Evolutionary conservation across 2,329 filamentous ascomycete species (phyloP).

Genomic region (Paecilomyces dactylethromorphus): DNA sequence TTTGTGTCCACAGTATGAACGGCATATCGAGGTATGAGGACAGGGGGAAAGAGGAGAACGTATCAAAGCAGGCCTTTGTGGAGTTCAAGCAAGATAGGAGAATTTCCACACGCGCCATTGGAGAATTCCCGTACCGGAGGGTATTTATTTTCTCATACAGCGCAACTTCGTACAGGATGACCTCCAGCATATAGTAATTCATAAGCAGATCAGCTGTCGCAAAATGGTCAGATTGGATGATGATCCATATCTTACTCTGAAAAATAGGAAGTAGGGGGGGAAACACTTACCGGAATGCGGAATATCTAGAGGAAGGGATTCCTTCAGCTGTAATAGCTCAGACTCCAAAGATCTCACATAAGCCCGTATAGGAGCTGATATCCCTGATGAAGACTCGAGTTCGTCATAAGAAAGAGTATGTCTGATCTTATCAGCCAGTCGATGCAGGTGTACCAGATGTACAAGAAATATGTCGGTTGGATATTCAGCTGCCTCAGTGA

Average conservation of each 20-base stretch:
- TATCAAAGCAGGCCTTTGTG: slow-evolving; percentile 45
- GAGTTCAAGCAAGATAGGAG: slow-evolving; percentile 46
- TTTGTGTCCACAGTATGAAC: slow-evolving; percentile 39
- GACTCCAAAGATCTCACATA: not conserved
- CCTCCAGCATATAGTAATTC: slow-evolving; percentile 20
- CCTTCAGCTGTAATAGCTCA: not conserved
- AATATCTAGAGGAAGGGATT: not conserved
- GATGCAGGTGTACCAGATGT: slow-evolving; percentile 44
- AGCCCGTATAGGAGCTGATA: not conserved
- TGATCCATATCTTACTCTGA: not conserved
- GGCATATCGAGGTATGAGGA: slow-evolving; percentile 42
- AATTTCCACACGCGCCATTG: slow-evolving; percentile 41
- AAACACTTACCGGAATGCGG: not conserved
- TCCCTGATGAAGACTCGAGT: slow-evolving; percentile 1
- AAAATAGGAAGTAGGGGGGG: not conserved
- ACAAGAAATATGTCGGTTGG: slow-evolving; percentile 43
- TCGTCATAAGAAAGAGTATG: slow-evolving; percentile 17
- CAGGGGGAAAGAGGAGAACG: slow-evolving; percentile 41
- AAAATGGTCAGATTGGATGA: not conserved
- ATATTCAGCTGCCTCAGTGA: slow-evolving; percentile 41
- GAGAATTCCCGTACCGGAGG: slow-evolving; percentile 24
- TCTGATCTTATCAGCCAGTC: slow-evolving; percentile 46
- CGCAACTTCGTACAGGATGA: slow-evolving; percentile 17
- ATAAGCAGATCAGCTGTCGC: slow-evolving; percentile 15
- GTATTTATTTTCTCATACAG: slow-evolving; percentile 33